phyloP scores from a whole-genome alignment of 768 basidiomycete genomes.

The Phylloporus scabripes region DNA sequence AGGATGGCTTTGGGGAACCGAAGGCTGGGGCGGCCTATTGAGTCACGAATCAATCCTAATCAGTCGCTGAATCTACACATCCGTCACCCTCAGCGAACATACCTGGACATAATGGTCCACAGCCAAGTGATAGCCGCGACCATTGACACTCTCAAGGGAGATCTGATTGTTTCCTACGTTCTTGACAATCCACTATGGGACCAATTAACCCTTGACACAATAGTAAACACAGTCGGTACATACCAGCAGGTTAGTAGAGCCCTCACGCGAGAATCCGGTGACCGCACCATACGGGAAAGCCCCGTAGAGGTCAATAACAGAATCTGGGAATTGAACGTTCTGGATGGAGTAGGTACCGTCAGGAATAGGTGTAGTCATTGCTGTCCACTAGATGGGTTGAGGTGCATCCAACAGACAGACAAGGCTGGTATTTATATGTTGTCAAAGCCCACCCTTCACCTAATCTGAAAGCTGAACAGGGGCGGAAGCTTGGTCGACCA shows the following conservation, averaged over 20 bases:
- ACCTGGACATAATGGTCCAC: not conserved
- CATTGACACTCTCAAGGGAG: not conserved
- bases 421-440: not conserved
- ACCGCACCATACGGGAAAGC: not conserved
- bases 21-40: not conserved
- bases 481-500: not conserved
- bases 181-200: not conserved
- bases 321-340: not conserved
- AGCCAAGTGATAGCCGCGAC: not conserved
- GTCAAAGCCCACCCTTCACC: not conserved
- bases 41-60: too few relatives aligned
- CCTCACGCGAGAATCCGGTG: not conserved
- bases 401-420: not conserved
- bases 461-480: not conserved
- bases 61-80: not conserved
- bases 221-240: not conserved
- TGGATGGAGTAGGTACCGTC: not conserved
- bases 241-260: not conserved
- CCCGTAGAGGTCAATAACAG: not conserved
- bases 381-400: not conserved
- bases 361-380: not conserved
- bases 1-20: not conserved
- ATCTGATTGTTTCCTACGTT: not conserved
- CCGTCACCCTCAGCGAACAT: not conserved
- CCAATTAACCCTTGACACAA: too few relatives aligned